Base-by-base conservation (phyloP, 768 basidiomycete species). In the Suillus subluteus region DNA sequence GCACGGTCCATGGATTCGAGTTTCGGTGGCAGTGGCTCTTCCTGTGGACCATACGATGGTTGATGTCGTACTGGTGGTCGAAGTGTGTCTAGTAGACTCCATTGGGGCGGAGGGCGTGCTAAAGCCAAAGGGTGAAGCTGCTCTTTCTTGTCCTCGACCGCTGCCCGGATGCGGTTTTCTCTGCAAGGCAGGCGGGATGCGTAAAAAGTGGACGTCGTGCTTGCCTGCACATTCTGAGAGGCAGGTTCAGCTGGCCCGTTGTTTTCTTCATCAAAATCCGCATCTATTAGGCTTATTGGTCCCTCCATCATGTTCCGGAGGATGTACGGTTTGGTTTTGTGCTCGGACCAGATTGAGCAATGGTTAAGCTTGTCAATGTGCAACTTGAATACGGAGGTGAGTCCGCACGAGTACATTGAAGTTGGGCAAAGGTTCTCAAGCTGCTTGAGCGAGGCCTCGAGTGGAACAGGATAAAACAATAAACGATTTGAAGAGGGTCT, bases 381-480 rank as follows among this genome's bases (percentile, higher is more conserved):
- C 12, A 79, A 4, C 41, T 73, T 75, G 63, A 78, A 77, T 12
- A 71, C 70, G 2, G 76, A 78, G 15, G 69, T 63, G 0, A 58
- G 62, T 18, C 73, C 68, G 50, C 73, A 76, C 4, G 78, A 69
- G 58, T 76, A 79, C 41, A 79, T 69, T 0, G 76, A 65, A 43
- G 16, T 6, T 16, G 61, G 55, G 11, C 66, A 68, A 37, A 72
- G 9, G 58, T 70, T 66, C 68, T 77, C 78, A 7, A 77, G 73
- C 46, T 69, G 64, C 50, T 64, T 75, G n/a, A 87, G 73, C 4
- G 81, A 79, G 15, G 74, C 50, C 1, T 72, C 64, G 38, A 84
- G 75, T 3, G 83, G 72, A 4, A 81, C 76, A 0, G 86, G 86
- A 65, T 85, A 75, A 62, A 82, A 85, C 30, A 86, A 73, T 23